Conservation (phyloP, 2,329 filamentous ascomycete species). For the Hymenoscyphus repandus region DNA sequence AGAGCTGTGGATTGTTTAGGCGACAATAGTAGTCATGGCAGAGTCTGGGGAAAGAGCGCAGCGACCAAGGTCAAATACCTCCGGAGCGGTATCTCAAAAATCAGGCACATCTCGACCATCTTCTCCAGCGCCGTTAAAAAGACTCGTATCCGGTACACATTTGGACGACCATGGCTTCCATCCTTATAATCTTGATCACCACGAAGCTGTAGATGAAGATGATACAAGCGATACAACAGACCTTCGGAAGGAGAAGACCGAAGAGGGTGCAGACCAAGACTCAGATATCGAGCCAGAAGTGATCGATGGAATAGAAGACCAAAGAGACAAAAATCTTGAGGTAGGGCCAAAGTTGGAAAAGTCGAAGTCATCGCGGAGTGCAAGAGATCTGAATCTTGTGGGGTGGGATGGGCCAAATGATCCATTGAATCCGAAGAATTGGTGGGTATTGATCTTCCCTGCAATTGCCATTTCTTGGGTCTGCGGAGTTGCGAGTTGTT, state of each 20-base stretch:
- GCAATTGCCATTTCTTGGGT: too few species aligned
- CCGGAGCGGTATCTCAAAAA: neutral
- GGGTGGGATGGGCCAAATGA: conserved; percentile 16
- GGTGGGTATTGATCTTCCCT: neutral
- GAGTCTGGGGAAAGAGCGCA: neutral
- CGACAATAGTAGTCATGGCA: neutral
- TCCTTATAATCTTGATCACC: neutral
- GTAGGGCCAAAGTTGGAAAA: conserved; percentile 8
- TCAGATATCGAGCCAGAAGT: conserved; percentile 9
- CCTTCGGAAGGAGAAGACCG: neutral
- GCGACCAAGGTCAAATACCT: neutral
- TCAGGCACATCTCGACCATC: neutral
- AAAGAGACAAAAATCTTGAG: conserved; percentile 10
- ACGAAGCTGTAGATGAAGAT: neutral
- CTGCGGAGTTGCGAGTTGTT: too few species aligned
- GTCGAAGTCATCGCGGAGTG: conserved; percentile 1
- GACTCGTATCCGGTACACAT: conserved; percentile 1
- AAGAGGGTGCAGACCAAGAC: neutral
- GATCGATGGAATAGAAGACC: conserved; percentile 7
- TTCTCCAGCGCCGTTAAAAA: neutral
- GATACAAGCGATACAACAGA: conserved; percentile 1
- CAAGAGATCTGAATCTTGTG: conserved; percentile 14
- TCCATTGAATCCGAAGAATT: conserved; percentile 13
- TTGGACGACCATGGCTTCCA: conserved; percentile 5
- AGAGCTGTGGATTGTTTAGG: too few species aligned